phyloP scores from a whole-genome alignment of 2,329 filamentous ascomycete genomes.

The Raffaelea ambrosiae region DNA sequence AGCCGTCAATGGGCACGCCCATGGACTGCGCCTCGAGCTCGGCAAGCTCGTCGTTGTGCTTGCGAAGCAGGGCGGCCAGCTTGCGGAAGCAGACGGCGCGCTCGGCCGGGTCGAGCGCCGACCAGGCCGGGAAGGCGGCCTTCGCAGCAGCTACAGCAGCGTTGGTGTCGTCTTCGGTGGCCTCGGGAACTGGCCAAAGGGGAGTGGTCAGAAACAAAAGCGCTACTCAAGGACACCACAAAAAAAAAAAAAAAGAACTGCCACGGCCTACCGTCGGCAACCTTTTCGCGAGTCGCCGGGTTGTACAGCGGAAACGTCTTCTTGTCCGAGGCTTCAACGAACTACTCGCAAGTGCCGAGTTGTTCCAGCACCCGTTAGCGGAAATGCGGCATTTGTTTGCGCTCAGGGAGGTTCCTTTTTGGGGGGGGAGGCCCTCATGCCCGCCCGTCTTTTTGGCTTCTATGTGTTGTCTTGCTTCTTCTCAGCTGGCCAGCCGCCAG shows the following conservation, averaged over 20 bases:
- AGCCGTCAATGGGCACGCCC: constrained; percentile 30
- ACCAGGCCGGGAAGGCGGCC: constrained; percentile 36
- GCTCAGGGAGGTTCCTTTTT: too few species aligned
- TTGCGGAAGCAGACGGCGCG: constrained; percentile 33
- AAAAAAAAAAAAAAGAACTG: background rate
- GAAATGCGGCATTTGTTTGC: too few species aligned
- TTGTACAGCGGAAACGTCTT: constrained; percentile 36
- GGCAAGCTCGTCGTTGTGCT: constrained; percentile 32
- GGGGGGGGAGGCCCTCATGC: too few species aligned
- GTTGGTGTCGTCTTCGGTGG: constrained; percentile 32
- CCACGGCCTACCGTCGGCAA: constrained; percentile 22
- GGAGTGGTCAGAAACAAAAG: background rate
- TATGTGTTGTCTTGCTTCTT: too few species aligned
- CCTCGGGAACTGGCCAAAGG: constrained; percentile 35
- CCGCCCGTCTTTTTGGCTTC: too few species aligned
- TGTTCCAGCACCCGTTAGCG: too few species aligned
- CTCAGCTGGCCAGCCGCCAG: too few species aligned
- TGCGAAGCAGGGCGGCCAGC: constrained; percentile 33
- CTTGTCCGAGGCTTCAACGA: constrained; percentile 34
- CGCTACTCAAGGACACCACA: background rate
- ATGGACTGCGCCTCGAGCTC: constrained; percentile 35
- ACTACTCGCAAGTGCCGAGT: constrained; percentile 18
- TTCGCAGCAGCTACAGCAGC: constrained; percentile 33
- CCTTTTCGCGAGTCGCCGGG: constrained; percentile 29
- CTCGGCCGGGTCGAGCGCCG: constrained; percentile 26